Percentiles rank a stretch among this genome's conserved stretches.
These are phyloP conservation scores for Niveomyces coronatus DNA, from an alignment of 2,329 filamentous ascomycete genomes.

Conservation along the genomic window DNA sequence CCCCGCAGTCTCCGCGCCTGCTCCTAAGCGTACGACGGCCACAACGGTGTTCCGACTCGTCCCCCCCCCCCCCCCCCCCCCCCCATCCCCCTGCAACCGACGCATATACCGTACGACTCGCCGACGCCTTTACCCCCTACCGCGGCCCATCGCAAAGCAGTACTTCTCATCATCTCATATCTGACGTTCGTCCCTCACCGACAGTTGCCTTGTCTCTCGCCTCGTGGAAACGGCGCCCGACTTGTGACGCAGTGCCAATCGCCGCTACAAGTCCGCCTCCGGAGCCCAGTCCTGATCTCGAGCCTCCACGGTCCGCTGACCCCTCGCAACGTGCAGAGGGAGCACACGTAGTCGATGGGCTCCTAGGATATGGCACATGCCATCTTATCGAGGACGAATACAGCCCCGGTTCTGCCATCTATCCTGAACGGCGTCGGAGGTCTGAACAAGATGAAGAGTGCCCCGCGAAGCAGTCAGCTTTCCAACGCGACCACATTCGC, in stretches of 20 bases:
- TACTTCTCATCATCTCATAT: too few species aligned
- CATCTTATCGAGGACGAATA: constrained; percentile 48
- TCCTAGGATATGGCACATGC: constrained; percentile 47
- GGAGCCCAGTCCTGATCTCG: background rate
- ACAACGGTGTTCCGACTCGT: too few species aligned
- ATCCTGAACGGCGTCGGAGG: constrained; percentile 36
- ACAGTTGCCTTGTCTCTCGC: too few species aligned
- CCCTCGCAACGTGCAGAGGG: constrained; percentile 5
- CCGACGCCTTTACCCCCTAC: background rate
- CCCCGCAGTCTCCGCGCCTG: too few species aligned
- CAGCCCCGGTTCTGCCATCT: constrained; percentile 43
- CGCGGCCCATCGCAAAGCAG: too few species aligned
- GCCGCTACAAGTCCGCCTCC: background rate
- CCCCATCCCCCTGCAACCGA: background rate
- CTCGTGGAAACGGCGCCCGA: too few species aligned
- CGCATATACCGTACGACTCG: background rate
- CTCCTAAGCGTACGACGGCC: too few species aligned
- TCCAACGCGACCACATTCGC: constrained; percentile 49
- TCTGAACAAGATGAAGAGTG: constrained; percentile 40
- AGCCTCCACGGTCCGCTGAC: background rate
- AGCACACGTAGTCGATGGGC: constrained; percentile 27
- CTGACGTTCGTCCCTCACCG: too few species aligned
- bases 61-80: too few species aligned
- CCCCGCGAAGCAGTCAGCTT: constrained; percentile 49
- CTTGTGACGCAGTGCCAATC: too few species aligned